These are phyloP conservation scores for Fusarium hostae DNA, from an alignment of 2,329 filamentous ascomycete species.

Conservation along the genomic window DNA sequence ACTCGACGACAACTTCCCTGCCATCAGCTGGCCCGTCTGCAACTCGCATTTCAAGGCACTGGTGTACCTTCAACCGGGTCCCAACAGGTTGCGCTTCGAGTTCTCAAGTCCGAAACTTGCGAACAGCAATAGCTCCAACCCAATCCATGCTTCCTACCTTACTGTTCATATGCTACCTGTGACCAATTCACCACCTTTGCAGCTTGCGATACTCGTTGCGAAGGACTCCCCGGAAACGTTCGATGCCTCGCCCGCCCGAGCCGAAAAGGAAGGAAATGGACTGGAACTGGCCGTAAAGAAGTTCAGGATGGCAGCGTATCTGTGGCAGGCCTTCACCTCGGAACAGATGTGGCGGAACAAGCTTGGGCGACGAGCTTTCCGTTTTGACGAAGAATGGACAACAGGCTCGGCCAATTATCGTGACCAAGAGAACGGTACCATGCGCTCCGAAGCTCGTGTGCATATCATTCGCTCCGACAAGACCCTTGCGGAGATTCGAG, in stretches of 20 bases:
- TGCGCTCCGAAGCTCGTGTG: conserved; percentile 91
- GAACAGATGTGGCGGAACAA: conserved; percentile 95
- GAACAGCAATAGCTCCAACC: conserved; percentile 72
- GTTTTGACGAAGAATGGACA: conserved; percentile 96
- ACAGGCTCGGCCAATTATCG: conserved; percentile 81
- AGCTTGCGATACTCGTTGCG: conserved; percentile 87
- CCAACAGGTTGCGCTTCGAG: conserved; percentile 88
- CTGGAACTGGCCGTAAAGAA: conserved; percentile 86
- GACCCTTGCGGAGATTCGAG: conserved; percentile 84
- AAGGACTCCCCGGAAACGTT: conserved; percentile 89
- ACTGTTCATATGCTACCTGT: conserved; percentile 88
- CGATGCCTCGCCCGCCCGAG: conserved; percentile 80
- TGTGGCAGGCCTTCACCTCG: conserved; percentile 97
- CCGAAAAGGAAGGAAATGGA: conserved; percentile 82
- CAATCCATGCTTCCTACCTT: conserved; percentile 81
- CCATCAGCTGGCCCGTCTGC: conserved; percentile 86
- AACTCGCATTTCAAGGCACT: conserved; percentile 93
- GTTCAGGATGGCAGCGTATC: conserved; percentile 92
- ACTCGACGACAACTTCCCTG: conserved; percentile 85
- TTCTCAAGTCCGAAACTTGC: conserved; percentile 86
- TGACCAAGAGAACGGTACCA: conserved; percentile 75
- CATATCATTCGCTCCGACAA: conserved; percentile 86
- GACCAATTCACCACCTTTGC: conserved; percentile 81
- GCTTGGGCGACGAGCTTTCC: conserved; percentile 85
- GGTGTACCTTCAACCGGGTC: conserved; percentile 89